Conservation (phyloP, 352 stramenopile genomes). For the Phytophthora hibernalis region DNA sequence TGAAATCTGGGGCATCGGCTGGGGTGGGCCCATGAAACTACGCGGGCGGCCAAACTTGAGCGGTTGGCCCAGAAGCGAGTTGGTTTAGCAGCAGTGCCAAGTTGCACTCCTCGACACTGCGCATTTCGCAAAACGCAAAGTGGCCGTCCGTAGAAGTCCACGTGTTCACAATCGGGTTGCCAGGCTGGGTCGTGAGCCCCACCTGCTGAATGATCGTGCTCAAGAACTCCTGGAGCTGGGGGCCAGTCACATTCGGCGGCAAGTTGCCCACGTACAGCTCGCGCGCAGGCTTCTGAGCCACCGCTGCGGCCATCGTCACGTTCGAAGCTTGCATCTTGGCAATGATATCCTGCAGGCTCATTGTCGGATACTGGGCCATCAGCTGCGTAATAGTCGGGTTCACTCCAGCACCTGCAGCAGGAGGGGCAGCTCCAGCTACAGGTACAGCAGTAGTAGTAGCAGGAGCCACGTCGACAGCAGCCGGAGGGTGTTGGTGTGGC, state of each 20-base stretch:
- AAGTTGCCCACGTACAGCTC: slow-evolving; percentile 90
- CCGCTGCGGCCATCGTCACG: slow-evolving; percentile 73
- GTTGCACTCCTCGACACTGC: slow-evolving; percentile 87
- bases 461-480: slow-evolving; percentile 11
- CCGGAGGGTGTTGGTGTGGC: slow-evolving; percentile 49
- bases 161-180: slow-evolving; percentile 86
- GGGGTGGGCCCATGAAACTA: slow-evolving; percentile 85
- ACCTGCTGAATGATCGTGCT: slow-evolving; percentile 91
- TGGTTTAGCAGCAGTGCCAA: slow-evolving; percentile 87
- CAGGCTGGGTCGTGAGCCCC: slow-evolving; percentile 74
- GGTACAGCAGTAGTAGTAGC: slow-evolving; percentile 2
- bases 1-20: slow-evolving; percentile 74
- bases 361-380: slow-evolving; percentile 90
- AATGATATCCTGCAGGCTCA: slow-evolving; percentile 91
- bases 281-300: slow-evolving; percentile 80
- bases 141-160: slow-evolving; percentile 89
- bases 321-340: slow-evolving; percentile 89
- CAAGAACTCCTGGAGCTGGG: slow-evolving; percentile 87
- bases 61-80: slow-evolving; percentile 74
- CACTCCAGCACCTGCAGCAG: slow-evolving; percentile 36
- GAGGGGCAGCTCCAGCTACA: slow-evolving; percentile 9
- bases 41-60: slow-evolving; percentile 88
- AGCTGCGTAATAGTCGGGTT: slow-evolving; percentile 88
- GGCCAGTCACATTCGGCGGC: slow-evolving; percentile 80
- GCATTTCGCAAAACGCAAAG: slow-evolving; percentile 91